phyloP scores from a whole-genome alignment of 768 basidiomycete species.

The Suillus subalutaceus region DNA sequence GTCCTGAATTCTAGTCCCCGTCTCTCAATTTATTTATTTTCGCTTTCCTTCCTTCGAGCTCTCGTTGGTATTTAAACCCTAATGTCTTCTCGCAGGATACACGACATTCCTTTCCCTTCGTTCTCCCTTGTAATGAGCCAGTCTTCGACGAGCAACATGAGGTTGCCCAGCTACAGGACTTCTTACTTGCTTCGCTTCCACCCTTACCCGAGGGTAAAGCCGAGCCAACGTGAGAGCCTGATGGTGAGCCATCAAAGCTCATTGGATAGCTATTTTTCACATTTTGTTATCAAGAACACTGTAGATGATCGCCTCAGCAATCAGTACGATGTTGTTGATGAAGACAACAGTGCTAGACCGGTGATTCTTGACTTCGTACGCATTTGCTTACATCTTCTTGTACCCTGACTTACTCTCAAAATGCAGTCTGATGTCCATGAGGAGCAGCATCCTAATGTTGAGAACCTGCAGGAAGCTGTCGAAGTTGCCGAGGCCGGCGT shows the following conservation, averaged over 20 bases:
- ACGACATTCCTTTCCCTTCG: background rate
- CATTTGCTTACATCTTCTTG: background rate
- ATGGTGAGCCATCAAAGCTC: slow-evolving; percentile 19
- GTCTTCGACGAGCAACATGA: slow-evolving; percentile 19
- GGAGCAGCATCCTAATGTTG: slow-evolving; percentile 17
- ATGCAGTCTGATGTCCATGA: background rate
- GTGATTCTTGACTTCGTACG: background rate
- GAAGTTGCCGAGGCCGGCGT: slow-evolving; percentile 5
- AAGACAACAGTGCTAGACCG: background rate
- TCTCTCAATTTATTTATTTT: slow-evolving; percentile 7
- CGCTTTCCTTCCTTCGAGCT: slow-evolving; percentile 9
- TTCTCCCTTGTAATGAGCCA: slow-evolving; percentile 1
- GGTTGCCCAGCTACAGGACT: slow-evolving; percentile 30
- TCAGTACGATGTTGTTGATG: slow-evolving; percentile 6
- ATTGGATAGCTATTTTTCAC: slow-evolving; percentile 12
- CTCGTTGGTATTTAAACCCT: slow-evolving; percentile 5
- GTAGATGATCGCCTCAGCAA: background rate
- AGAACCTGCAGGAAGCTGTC: slow-evolving; percentile 12
- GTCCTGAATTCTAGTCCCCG: background rate
- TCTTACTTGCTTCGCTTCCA: slow-evolving; percentile 32
- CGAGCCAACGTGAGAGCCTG: slow-evolving; percentile 28
- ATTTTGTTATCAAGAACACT: slow-evolving; percentile 15
- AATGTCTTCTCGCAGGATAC: slow-evolving; percentile 1
- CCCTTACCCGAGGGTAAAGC: slow-evolving; percentile 30
- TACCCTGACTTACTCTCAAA: background rate